Evolutionary conservation across 2,329 filamentous ascomycete genomes (phyloP).

Genomic region (Blastomyces percursus): DNA sequence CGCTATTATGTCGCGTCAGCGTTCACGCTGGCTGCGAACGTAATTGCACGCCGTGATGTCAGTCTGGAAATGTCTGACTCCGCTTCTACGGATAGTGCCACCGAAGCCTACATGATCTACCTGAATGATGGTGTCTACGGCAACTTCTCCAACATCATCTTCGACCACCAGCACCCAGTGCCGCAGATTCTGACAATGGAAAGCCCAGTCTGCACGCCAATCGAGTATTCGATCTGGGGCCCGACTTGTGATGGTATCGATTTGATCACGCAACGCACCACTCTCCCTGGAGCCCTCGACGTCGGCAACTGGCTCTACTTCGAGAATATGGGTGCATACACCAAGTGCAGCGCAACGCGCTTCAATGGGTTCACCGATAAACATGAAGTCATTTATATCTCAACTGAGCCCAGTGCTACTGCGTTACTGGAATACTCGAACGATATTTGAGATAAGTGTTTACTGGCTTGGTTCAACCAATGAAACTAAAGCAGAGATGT

Average conservation of each 20-base stretch:
- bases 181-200: conserved; percentile 65
- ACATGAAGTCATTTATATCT: conserved; percentile 90
- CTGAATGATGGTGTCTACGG: conserved; percentile 96
- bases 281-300: conserved; percentile 65
- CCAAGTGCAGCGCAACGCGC: conserved; percentile 90
- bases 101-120: conserved; percentile 82
- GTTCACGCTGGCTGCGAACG: conserved; percentile 88
- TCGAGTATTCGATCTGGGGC: conserved; percentile 94
- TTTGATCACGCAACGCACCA: conserved; percentile 73
- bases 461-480: neutral
- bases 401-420: conserved; percentile 77
- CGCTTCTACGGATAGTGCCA: conserved; percentile 46
- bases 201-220: conserved; percentile 48
- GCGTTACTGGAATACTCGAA: conserved; percentile 52
- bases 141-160: conserved; percentile 99
- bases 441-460: neutral
- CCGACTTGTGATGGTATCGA: conserved; percentile 98
- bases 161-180: conserved; percentile 87
- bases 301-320: conserved; percentile 99
- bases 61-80: conserved; percentile 13
- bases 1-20: conserved; percentile 91
- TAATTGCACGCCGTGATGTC: conserved; percentile 89
- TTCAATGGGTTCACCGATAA: conserved; percentile 96
- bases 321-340: conserved; percentile 97
- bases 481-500: neutral